Evolutionary conservation across 805 yeast species (phyloP).

Genomic region (Candida multigemmis): DNA sequence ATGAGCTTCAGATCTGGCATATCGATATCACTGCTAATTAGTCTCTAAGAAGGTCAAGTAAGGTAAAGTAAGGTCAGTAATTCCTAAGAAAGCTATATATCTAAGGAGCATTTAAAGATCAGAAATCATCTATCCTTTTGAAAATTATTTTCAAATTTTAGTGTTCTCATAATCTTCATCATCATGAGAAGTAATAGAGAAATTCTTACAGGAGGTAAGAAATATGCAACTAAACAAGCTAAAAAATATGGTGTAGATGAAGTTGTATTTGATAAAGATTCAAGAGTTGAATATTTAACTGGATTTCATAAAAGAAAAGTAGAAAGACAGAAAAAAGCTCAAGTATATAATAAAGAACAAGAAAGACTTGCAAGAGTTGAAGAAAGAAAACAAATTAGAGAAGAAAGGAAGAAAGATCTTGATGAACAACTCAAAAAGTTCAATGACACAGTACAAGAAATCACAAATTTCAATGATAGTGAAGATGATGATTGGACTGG

Average conservation of each 20-base stretch:
- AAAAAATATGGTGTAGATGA: constrained; percentile 69
- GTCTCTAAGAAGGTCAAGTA: too few relatives aligned
- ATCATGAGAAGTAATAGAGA: constrained; percentile 54
- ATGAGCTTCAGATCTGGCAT: too few relatives aligned
- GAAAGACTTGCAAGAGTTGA: constrained; percentile 65
- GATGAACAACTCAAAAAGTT: constrained; percentile 55
- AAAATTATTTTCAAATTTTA: background rate
- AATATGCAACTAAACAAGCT: constrained; percentile 60
- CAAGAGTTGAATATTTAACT: constrained; percentile 78
- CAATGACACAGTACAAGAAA: constrained; percentile 33
- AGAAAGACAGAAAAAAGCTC: constrained; percentile 81
- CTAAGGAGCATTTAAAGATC: too few relatives aligned
- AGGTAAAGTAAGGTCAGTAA: too few relatives aligned
- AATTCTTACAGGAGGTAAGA: constrained; percentile 79
- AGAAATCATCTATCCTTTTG: too few relatives aligned
- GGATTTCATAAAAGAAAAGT: constrained; percentile 94
- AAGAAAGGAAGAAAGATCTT: constrained; percentile 60
- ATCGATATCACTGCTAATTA: too few relatives aligned
- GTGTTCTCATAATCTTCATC: background rate
- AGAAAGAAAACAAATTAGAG: constrained; percentile 63
- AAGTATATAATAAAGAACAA: constrained; percentile 65
- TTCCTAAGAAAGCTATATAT: too few relatives aligned
- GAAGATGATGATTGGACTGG: constrained; percentile 34
- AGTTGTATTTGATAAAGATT: constrained; percentile 72
- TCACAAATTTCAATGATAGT: constrained; percentile 10